Percentiles rank a stretch among this genome's conserved stretches.
phyloP scores from a whole-genome alignment of 345 rosid species.

The Conringia planisiliqua region DNA sequence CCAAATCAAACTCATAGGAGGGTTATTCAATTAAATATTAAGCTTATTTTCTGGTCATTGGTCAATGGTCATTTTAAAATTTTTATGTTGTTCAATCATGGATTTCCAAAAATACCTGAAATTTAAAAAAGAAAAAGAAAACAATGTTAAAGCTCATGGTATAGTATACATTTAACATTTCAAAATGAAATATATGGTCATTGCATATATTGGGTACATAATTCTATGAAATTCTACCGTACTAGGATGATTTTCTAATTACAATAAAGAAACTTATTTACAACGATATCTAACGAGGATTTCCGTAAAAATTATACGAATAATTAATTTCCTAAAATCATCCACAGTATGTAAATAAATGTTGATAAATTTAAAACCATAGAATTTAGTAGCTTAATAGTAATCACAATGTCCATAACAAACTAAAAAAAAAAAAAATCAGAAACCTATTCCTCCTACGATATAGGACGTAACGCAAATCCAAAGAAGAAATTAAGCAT shows the following conservation, averaged over 20 bases:
- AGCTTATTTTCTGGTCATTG: not conserved
- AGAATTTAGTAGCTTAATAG: too few relatives aligned
- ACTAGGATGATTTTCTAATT: not conserved
- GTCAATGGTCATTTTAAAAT: too few relatives aligned
- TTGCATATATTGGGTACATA: not conserved
- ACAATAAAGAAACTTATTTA: not conserved
- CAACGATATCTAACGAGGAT: not conserved
- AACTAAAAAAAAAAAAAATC: too few relatives aligned
- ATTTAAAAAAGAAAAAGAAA: not conserved
- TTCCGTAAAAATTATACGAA: not conserved
- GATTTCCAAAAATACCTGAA: not conserved
- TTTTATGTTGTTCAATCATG: not conserved
- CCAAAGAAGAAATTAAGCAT: not conserved
- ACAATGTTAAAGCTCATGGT: not conserved
- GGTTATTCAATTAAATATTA: not conserved
- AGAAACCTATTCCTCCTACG: too few relatives aligned
- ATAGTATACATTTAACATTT: not conserved
- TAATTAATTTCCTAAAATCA: not conserved
- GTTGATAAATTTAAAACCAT: too few relatives aligned
- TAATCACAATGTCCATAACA: too few relatives aligned
- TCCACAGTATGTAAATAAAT: not conserved
- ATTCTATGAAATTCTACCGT: not conserved
- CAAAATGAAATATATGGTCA: not conserved
- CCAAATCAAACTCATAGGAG: not conserved
- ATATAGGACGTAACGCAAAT: too few relatives aligned